Base-by-base conservation (phyloP, 208 protist species). In the Leishmania lainsoni region DNA sequence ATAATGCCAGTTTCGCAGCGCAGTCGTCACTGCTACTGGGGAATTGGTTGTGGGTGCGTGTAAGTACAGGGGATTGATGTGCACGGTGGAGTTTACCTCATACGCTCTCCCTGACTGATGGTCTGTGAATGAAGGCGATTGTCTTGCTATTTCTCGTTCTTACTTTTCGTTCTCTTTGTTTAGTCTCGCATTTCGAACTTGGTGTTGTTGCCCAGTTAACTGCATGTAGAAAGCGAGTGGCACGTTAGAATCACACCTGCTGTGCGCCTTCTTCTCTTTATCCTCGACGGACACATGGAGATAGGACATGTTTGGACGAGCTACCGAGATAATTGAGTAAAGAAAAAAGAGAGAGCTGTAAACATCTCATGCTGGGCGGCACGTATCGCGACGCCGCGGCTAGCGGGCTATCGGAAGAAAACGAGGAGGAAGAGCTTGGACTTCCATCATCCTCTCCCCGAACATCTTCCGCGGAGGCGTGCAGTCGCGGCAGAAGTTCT, bases 351-450 rank as follows among this genome's bases (percentile, higher is more conserved):
- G 48, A 20, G 5, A 45, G 51, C 51, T 76, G 16, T 61, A 29
- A 61, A 14, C 16, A 45, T 42, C 72, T 76, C 45, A 79, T 79
- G 76, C 56, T 63, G 1, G 22, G 42, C 76, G 48, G n/a, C 26
- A 1, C 76, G 17, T n/a, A 9, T 54, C 59, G 45, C 20, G 42
- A 72, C 63, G 17, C 39, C 39, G 45, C 45, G 29, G 45, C 2
- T 51, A 26, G 48, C n/a, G 42, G n/a, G 61, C 26, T 52, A 52
- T n/a, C 16, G 35, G 86, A 90, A 29, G 89, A 93, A 56, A 87
- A 93, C 66, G 91, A 91, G 61, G 81, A 89, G 45, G 83, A 87
- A 58, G 83, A 87, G 61, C 65, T 86, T 54, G 76, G 61, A 29
- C 26, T 49, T 56, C 76, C 78, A 16, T 78, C 71, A 2, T 78